Evolutionary conservation across 139 green algal genomes (phyloP).

Genomic region (Ulvella scutata): DNA sequence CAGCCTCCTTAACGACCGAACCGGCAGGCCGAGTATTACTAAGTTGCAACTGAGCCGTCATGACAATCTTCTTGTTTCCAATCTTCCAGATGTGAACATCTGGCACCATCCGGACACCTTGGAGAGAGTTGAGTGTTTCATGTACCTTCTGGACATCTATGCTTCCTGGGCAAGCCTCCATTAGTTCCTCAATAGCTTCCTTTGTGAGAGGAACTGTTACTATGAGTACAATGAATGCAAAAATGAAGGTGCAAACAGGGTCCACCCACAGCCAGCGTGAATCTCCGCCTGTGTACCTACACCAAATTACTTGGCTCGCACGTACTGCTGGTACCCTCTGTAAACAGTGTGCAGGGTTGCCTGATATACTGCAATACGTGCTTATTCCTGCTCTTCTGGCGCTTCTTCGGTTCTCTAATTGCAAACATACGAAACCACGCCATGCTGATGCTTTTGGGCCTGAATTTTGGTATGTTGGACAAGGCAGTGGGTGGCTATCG

Average conservation of each 20-base stretch:
- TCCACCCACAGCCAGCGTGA: constrained; percentile 29
- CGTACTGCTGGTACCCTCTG: no score
- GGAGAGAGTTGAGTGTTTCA: constrained; percentile 15
- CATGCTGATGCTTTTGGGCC: no score
- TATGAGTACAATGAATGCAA: constrained; percentile 74
- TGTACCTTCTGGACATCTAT: constrained; percentile 27
- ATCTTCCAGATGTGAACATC: constrained; percentile 87
- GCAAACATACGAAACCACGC: no score
- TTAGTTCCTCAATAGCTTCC: constrained; percentile 81
- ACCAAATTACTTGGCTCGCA: no score
- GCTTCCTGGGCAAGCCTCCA: constrained; percentile 66
- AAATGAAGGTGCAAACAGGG: constrained; percentile 87
- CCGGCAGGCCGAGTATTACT: background rate
- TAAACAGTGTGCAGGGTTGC: no score
- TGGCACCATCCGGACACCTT: constrained; percentile 56
- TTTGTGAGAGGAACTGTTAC: constrained; percentile 61
- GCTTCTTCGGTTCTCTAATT: no score
- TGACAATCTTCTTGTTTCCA: constrained; percentile 47
- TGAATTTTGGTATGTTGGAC: no score
- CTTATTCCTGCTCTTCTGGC: no score
- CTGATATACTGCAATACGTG: no score
- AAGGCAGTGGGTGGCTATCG: no score
- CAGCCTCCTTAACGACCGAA: constrained; percentile 19
- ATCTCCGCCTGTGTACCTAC: constrained; percentile 7
- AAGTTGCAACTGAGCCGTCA: constrained; percentile 49